Base-by-base conservation (phyloP, 2,329 filamentous ascomycete species). In the Exophiala oligosperma region DNA sequence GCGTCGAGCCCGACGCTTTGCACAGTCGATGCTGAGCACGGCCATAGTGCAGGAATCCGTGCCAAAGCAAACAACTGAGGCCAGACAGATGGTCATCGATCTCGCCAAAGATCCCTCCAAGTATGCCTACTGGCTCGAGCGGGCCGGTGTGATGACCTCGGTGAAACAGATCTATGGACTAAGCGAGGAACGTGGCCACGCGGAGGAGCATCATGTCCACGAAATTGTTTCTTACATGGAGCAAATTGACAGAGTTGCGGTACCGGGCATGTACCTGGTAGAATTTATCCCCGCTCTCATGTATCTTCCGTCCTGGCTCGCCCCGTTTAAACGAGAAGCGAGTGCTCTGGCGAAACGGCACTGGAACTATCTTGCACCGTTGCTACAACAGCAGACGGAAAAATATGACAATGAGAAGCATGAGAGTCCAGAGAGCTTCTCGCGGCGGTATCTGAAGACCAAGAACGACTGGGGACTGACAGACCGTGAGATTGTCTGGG, bases 401-500 rank as follows among this genome's bases (percentile, higher is more conserved):
- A 69, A 70, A 23, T 65, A 29, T 48, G 54, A 58, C 21, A 61
- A 66, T 43, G 46, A 55, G 11, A 66, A 47, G 9, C 63, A 41
- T 17, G 54, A 64, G 26, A n/a, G 8, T 23, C 28, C 50, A 5
- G 54, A 57, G n/a, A 54, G 50, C 38, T 57, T 61, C 37, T 24
- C 51, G 26, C 32, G 64, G 8, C 32, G 60, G 24, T 70, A 54
- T 49, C 69, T 66, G 48, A 69, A 68, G 38, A 60, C 58, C 35
- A 54, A 67, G 49, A 50, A 67, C 1, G 56, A 60, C 44, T 70
- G 66, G 54, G 54, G 63, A 11, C 55, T 73, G 12, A 64, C 59
- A 6, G 63, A 66, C 21, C 65, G 67, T 48, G 66, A 72, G 47
- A 68, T 62, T 1, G 69, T 67, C 4, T 73, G 72, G 57, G 67